Evolutionary conservation across 2,329 filamentous ascomycete genomes (phyloP).

Genomic region (Cercospora sp.): DNA sequence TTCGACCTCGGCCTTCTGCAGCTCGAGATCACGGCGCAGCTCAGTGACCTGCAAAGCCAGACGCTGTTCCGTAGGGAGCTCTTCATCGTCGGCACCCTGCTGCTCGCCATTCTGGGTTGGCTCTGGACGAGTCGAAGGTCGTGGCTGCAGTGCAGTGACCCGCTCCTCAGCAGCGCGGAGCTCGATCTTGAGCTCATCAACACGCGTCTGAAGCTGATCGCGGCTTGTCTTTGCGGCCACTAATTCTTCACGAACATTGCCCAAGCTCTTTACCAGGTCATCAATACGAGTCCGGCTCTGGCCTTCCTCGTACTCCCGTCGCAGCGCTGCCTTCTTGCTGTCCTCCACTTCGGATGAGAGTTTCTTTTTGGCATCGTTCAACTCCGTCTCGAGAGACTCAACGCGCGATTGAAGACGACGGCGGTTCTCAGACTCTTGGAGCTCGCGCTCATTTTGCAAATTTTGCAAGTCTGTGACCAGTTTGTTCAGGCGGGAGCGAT

Average conservation of each 20-base stretch:
- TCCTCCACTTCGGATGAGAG: slow-evolving; percentile 81
- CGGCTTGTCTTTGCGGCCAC: slow-evolving; percentile 81
- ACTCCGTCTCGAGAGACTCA: slow-evolving; percentile 75
- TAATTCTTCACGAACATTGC: slow-evolving; percentile 81
- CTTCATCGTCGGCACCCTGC: slow-evolving; percentile 52
- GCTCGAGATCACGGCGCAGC: slow-evolving; percentile 80
- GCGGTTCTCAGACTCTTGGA: slow-evolving; percentile 76
- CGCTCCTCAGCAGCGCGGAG: slow-evolving; percentile 87
- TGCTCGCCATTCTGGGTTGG: slow-evolving; percentile 43
- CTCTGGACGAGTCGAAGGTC: slow-evolving; percentile 65
- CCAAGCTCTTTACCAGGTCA: slow-evolving; percentile 77
- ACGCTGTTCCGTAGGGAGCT: slow-evolving; percentile 71
- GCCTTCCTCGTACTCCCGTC: slow-evolving; percentile 86
- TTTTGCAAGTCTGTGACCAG: slow-evolving; percentile 82
- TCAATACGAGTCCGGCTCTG: slow-evolving; percentile 91
- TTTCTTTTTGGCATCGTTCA: slow-evolving; percentile 77
- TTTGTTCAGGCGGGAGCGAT: slow-evolving; percentile 79
- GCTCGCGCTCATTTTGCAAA: slow-evolving; percentile 86
- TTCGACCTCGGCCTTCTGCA: slow-evolving; percentile 77
- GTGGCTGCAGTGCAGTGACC: slow-evolving; percentile 75
- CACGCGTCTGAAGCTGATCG: slow-evolving; percentile 83
- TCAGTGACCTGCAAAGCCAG: slow-evolving; percentile 80
- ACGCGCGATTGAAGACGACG: slow-evolving; percentile 76
- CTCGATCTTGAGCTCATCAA: slow-evolving; percentile 86
- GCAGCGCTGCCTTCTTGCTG: slow-evolving; percentile 74